Evolutionary conservation across 139 green algal genomes (phyloP).

Genomic region (Medakamo hakoo): DNA sequence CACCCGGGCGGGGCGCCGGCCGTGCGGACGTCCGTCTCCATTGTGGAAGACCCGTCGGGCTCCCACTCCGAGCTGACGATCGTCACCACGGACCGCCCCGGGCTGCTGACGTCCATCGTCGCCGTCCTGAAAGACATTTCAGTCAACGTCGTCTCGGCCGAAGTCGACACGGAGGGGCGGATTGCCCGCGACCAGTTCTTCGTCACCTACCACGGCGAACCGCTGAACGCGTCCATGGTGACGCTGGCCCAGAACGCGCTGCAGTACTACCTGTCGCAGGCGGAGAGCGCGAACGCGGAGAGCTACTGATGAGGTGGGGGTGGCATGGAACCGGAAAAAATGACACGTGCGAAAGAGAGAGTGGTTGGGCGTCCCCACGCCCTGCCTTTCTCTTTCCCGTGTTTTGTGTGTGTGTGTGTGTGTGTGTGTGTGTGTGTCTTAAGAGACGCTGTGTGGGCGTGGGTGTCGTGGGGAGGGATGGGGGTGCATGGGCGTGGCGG

Average conservation of each 20-base stretch:
- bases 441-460: no score
- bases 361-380: neutral
- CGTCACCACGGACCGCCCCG: constrained; percentile 48
- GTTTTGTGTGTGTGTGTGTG: neutral
- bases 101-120: constrained; percentile 53
- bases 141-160: constrained; percentile 84
- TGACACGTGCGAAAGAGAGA: no score
- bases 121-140: constrained; percentile 79
- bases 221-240: constrained; percentile 65
- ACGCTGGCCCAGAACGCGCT: constrained; percentile 75
- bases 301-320: neutral
- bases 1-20: no score
- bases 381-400: neutral
- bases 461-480: no score
- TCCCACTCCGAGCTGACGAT: constrained; percentile 28
- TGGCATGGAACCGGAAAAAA: no score
- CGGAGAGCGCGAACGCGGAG: constrained; percentile 22
- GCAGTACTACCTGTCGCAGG: constrained; percentile 79
- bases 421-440: no score
- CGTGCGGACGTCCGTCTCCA: constrained; percentile 9
- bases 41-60: constrained; percentile 10
- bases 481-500: no score
- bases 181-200: constrained; percentile 73
- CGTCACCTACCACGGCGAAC: constrained; percentile 82
- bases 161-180: constrained; percentile 48